These are phyloP conservation scores for Casuarina glauca DNA, from an alignment of 306 rosid genomes.

Conservation along the genomic window DNA sequence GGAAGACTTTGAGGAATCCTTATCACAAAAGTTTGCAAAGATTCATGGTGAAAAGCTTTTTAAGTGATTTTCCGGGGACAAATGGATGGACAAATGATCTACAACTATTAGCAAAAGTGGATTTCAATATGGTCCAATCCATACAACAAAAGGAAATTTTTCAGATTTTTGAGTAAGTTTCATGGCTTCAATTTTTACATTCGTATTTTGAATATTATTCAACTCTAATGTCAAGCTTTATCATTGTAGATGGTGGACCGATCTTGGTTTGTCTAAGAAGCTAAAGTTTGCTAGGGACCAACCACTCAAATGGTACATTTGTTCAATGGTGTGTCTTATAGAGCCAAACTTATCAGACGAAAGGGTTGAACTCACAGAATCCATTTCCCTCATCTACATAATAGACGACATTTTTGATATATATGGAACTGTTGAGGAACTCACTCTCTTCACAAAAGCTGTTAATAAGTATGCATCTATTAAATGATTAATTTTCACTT, in stretches of 20 bases:
- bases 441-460: slow-evolving; percentile 47
- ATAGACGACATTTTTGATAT: slow-evolving; percentile 61
- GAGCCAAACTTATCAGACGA: slow-evolving; percentile 43
- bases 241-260: slow-evolving; percentile 65
- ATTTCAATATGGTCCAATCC: slow-evolving; percentile 27
- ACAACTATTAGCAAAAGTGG: slow-evolving; percentile 31
- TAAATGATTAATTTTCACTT: background rate
- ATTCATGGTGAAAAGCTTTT: slow-evolving; percentile 30
- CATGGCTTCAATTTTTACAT: background rate
- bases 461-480: slow-evolving; percentile 38
- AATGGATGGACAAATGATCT: slow-evolving; percentile 28
- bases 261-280: slow-evolving; percentile 39
- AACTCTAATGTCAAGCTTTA: background rate
- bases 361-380: slow-evolving; percentile 56
- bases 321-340: slow-evolving; percentile 50
- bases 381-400: slow-evolving; percentile 50
- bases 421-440: slow-evolving; percentile 45
- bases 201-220: no score
- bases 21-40: slow-evolving; percentile 42
- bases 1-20: slow-evolving; percentile 31
- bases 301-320: slow-evolving; percentile 62
- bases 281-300: slow-evolving; percentile 49
- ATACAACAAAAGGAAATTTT: slow-evolving; percentile 39
- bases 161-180: slow-evolving; percentile 39
- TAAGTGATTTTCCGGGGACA: background rate